phyloP scores from a whole-genome alignment of 306 rosid genomes.

The Phaseolus lunatus region DNA sequence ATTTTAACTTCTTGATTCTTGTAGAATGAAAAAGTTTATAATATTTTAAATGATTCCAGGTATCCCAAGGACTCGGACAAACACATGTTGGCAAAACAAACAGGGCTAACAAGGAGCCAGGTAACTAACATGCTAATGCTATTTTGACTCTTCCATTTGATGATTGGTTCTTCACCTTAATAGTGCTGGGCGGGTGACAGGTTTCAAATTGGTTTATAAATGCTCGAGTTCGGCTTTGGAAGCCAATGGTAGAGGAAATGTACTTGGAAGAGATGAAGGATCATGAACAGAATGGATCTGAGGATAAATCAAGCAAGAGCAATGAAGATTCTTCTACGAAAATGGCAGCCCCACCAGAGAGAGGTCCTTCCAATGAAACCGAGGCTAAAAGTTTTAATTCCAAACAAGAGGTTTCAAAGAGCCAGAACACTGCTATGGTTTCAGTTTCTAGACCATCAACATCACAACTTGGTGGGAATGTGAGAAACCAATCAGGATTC shows the following conservation, averaged over 20 bases:
- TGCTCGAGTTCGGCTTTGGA: constrained; percentile 98
- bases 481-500: constrained; percentile 77
- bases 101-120: constrained; percentile 98
- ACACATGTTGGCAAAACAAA: constrained; percentile 94
- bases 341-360: constrained; percentile 56
- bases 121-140: constrained; percentile 41
- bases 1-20: neutral
- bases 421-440: constrained; percentile 53
- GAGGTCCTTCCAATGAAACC: constrained; percentile 50
- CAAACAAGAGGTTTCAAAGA: constrained; percentile 60
- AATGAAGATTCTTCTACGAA: constrained; percentile 69
- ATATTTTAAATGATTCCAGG: constrained; percentile 49
- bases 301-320: constrained; percentile 70
- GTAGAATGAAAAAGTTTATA: neutral
- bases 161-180: neutral
- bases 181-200: constrained; percentile 49
- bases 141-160: neutral
- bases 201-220: constrained; percentile 99
- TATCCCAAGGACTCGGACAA: constrained; percentile 99
- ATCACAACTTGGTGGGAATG: constrained; percentile 60
- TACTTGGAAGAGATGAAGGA: constrained; percentile 90
- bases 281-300: constrained; percentile 74
- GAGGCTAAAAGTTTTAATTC: constrained; percentile 58
- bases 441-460: constrained; percentile 63
- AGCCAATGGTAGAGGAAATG: constrained; percentile 99